Percentiles rank a stretch among this genome's conserved stretches.
Evolutionary conservation across 1,284 basidiomycete genomes (phyloP).

Genomic region (Pascua sp.): DNA sequence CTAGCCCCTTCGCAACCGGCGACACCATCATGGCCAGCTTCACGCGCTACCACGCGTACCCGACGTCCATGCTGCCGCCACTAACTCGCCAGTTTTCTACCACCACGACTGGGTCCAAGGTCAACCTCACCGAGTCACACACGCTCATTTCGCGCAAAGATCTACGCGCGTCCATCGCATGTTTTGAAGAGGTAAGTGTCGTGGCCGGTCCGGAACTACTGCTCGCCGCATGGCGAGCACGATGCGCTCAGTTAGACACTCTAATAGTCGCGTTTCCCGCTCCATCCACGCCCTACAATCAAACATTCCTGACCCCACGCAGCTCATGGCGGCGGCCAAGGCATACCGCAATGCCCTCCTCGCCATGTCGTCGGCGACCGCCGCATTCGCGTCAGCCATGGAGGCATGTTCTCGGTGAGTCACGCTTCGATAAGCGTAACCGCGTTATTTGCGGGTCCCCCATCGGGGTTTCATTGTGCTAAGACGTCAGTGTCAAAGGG

Average conservation of each 20-base stretch:
- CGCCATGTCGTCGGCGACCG: conserved; percentile 77
- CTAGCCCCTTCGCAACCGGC: no score
- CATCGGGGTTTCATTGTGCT: neutral
- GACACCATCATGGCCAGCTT: no score
- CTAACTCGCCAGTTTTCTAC: conserved; percentile 38
- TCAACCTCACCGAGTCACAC: conserved; percentile 41
- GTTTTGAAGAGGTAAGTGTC: conserved; percentile 43
- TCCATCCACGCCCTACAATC: no score
- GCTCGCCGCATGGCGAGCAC: neutral
- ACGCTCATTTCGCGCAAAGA: conserved; percentile 47
- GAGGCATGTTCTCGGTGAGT: conserved; percentile 73
- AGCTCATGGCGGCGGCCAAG: conserved; percentile 75
- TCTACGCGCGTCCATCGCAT: conserved; percentile 43
- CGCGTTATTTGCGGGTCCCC: neutral
- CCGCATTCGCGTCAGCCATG: conserved; percentile 80
- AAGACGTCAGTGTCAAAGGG: conserved; percentile 37
- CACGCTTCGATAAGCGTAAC: neutral
- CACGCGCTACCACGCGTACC: neutral
- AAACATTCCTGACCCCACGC: neutral
- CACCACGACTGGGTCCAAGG: conserved; percentile 45
- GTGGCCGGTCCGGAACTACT: no score
- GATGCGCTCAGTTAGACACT: no score
- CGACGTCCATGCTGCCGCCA: neutral
- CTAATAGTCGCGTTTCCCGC: no score
- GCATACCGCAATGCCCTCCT: conserved; percentile 79